phyloP scores from a whole-genome alignment of 768 basidiomycete species.

The Gymnopilus junonius region DNA sequence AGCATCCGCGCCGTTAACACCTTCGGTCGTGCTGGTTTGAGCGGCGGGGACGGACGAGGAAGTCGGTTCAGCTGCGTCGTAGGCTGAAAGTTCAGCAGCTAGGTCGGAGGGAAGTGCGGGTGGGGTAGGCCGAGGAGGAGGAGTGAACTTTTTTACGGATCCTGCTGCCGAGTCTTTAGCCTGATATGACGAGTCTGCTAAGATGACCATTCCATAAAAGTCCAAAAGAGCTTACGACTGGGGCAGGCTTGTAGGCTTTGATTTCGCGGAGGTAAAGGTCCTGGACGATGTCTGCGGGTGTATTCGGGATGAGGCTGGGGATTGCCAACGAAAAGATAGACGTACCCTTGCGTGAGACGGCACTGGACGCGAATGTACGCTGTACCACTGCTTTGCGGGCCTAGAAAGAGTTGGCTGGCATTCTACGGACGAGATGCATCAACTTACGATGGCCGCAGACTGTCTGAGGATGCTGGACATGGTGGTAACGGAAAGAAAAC shows the following conservation, averaged over 20 bases:
- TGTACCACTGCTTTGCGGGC: constrained; percentile 54
- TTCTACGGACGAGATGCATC: not conserved
- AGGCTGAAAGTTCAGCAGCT: constrained; percentile 85
- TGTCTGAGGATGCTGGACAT: constrained; percentile 75
- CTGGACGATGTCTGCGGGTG: constrained; percentile 83
- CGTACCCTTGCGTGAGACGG: constrained; percentile 68
- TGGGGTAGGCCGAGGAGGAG: constrained; percentile 73
- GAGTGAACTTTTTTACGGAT: constrained; percentile 78
- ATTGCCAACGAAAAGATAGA: constrained; percentile 21
- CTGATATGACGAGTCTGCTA: constrained; percentile 40
- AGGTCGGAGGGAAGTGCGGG: constrained; percentile 84
- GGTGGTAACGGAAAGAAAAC: constrained; percentile 48
- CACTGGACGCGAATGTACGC: constrained; percentile 64
- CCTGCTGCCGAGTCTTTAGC: constrained; percentile 91
- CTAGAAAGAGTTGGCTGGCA: constrained; percentile 34
- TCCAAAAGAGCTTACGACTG: constrained; percentile 55
- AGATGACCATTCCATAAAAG: not conserved
- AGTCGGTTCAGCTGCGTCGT: constrained; percentile 81
- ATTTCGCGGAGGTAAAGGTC: constrained; percentile 91
- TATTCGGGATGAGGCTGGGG: constrained; percentile 39
- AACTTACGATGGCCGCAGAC: constrained; percentile 52
- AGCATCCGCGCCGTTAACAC: constrained; percentile 66
- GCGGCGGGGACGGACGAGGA: constrained; percentile 41
- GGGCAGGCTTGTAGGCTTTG: constrained; percentile 84
- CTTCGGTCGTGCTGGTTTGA: constrained; percentile 39